These are phyloP conservation scores for Hamigera avellanea DNA, from an alignment of 495 filamentous ascomycete species.

Conservation along the genomic window DNA sequence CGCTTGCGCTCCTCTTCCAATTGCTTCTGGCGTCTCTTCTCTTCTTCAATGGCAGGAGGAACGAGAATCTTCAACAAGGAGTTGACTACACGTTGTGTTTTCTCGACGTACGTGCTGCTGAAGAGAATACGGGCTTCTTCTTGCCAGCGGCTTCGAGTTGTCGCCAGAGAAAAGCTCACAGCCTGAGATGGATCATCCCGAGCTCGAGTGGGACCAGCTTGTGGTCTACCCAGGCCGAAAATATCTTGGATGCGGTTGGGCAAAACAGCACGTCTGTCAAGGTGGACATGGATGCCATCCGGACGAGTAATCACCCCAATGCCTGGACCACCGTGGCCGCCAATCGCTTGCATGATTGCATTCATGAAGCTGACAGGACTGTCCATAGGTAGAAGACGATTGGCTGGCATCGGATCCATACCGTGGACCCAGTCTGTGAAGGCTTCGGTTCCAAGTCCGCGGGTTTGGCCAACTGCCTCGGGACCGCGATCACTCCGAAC, in stretches of 20 bases:
- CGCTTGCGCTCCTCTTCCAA: slow-evolving; percentile 37
- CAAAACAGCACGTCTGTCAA: slow-evolving; percentile 35
- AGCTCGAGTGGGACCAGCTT: slow-evolving; percentile 28
- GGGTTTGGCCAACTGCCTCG: slow-evolving; percentile 18
- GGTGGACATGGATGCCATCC: slow-evolving; percentile 47
- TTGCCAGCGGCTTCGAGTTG: slow-evolving; percentile 69
- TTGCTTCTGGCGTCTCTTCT: slow-evolving; percentile 47
- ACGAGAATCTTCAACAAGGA: slow-evolving; percentile 64
- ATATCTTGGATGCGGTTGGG: slow-evolving; percentile 46
- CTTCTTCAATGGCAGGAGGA: slow-evolving; percentile 72
- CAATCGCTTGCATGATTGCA: slow-evolving; percentile 47
- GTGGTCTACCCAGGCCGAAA: slow-evolving; percentile 39
- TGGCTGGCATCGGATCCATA: slow-evolving; percentile 35
- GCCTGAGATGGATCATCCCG: slow-evolving; percentile 52
- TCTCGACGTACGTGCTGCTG: slow-evolving; percentile 53
- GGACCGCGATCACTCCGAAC: slow-evolving; percentile 28
- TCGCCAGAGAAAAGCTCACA: slow-evolving; percentile 56
- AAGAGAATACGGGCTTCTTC: slow-evolving; percentile 86
- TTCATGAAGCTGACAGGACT: slow-evolving; percentile 54
- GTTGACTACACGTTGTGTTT: slow-evolving; percentile 56
- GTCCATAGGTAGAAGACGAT: slow-evolving; percentile 42
- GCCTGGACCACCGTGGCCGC: slow-evolving; percentile 34
- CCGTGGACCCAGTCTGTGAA: slow-evolving; percentile 47
- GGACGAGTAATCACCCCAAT: slow-evolving; percentile 45
- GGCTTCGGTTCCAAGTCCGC: slow-evolving; percentile 19